Conservation (phyloP, 495 filamentous ascomycete species). For the Xylaria acuta region DNA sequence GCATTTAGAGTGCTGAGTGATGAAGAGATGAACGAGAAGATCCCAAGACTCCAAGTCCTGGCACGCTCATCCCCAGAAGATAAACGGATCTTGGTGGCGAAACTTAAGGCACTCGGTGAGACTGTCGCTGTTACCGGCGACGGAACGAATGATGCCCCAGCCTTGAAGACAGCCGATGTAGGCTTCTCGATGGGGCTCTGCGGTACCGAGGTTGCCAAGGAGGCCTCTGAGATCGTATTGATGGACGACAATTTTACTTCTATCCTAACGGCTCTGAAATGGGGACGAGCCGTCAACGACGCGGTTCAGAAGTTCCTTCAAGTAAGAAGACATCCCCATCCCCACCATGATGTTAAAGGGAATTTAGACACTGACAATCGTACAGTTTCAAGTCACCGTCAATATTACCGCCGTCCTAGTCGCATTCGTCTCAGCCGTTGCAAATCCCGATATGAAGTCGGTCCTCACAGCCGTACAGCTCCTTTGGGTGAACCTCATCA, state of each 20-base stretch:
- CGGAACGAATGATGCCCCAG: conserved; percentile 90
- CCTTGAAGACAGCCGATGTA: conserved; percentile 85
- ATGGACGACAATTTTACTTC: conserved; percentile 95
- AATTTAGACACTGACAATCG: conserved; percentile 27
- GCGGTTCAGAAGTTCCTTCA: conserved; percentile 90
- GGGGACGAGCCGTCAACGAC: conserved; percentile 89
- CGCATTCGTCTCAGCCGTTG: conserved; percentile 81
- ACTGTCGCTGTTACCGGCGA: conserved; percentile 94
- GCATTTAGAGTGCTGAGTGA: conserved; percentile 74
- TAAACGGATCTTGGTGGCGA: conserved; percentile 79
- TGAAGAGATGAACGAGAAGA: conserved; percentile 69
- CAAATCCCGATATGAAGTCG: conserved; percentile 66
- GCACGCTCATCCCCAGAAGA: conserved; percentile 86
- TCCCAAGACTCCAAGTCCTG: conserved; percentile 82
- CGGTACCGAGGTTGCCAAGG: conserved; percentile 91
- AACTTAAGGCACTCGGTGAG: conserved; percentile 83
- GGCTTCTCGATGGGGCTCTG: conserved; percentile 93
- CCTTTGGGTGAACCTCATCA: conserved; percentile 91
- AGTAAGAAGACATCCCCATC: conserved; percentile 45
- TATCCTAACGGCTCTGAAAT: conserved; percentile 86
- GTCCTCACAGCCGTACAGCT: conserved; percentile 86
- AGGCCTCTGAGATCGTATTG: conserved; percentile 90
- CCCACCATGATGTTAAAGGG: not conserved
- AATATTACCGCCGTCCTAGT: conserved; percentile 89
- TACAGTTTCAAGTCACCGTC: conserved; percentile 89